Conservation (phyloP, 208 protist species). For the Leishmania aethiopica region DNA sequence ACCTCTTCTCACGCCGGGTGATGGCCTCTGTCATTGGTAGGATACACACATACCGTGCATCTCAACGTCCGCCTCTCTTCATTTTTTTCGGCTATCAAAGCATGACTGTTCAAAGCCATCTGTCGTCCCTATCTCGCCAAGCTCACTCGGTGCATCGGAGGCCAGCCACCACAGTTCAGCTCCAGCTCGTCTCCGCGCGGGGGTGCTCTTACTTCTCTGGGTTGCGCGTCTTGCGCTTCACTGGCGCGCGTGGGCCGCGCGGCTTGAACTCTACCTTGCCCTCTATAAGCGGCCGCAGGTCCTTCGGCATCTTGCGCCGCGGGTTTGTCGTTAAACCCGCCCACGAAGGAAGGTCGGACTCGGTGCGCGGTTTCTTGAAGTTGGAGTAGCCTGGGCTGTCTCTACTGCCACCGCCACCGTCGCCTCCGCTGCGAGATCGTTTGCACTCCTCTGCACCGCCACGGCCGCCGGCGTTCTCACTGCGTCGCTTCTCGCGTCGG, state of each 20-base stretch:
- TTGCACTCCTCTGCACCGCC: conserved; percentile 18
- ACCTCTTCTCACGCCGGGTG: background rate
- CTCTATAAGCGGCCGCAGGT: conserved; percentile 77
- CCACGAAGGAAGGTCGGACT: conserved; percentile 55
- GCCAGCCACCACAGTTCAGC: background rate
- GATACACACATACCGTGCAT: background rate
- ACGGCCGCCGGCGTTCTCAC: conserved; percentile 1
- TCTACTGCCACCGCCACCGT: background rate
- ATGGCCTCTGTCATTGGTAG: background rate
- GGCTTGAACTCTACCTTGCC: conserved; percentile 47
- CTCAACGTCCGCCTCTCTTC: background rate
- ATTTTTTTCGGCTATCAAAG: background rate
- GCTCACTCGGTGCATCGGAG: background rate
- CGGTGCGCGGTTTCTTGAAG: conserved; percentile 35
- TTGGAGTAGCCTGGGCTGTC: background rate
- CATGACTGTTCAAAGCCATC: background rate
- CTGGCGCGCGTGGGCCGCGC: conserved; percentile 48
- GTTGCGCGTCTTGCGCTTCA: conserved; percentile 83
- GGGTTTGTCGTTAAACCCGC: conserved; percentile 88
- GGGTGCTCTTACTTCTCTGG: conserved; percentile 59
- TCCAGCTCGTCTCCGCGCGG: too few species aligned
- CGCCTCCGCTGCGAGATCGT: conserved; percentile 8
- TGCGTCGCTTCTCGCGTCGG: conserved; percentile 70
- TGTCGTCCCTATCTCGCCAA: background rate
- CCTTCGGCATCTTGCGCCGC: conserved; percentile 83